Base-by-base conservation (phyloP, 768 basidiomycete species). In the Termitomyces titanicus region DNA sequence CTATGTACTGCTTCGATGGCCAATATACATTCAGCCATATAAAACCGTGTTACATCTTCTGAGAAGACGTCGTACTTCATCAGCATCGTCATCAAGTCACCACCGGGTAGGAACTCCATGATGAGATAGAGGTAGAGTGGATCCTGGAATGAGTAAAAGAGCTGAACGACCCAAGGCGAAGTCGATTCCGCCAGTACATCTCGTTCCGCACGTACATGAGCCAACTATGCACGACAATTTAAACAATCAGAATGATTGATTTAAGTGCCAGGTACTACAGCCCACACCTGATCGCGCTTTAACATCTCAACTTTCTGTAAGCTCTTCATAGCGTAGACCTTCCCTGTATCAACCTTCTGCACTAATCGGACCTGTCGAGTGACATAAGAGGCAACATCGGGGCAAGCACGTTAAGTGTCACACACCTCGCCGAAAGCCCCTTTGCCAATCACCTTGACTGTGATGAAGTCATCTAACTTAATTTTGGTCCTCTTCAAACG, bases 21-120 rank as follows among this genome's bases (percentile, higher is more conserved):
- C 25, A 98, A 80, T 57, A 98, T 92, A 68, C 94, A 97, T 71
- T 99, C 96, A 24, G 96, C 96, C 85, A 99, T 97, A 72, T 99
- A 99, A 74, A 99, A 98, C 55, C 96, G 87, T 29, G 94, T 95
- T 35, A 98, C 96, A 67, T 98, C 96, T 71, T 98, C 97, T 7
- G 92, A 93, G 75, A 98, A 98, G 8, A 96, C 90, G 70, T 98
- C 96, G 72, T 99, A 98, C 72, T 98, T 98, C 88, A 99, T 99
- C 63, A 99, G 77, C 96, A 98, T 99, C 12, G 97, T 98, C 96
- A 99, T 98, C 59, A 99, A 78, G 69, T 99, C 96, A n/a, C 96
- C 96, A 43, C 96, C 96, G 35, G 84, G 83, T 42, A 85, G 77
- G 62, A 82, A 82, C 60, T 81, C 81, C 96, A 99, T 99, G 77